phyloP scores from a whole-genome alignment of 2,329 filamentous ascomycete genomes.

The Rutstroemia sydowiana region DNA sequence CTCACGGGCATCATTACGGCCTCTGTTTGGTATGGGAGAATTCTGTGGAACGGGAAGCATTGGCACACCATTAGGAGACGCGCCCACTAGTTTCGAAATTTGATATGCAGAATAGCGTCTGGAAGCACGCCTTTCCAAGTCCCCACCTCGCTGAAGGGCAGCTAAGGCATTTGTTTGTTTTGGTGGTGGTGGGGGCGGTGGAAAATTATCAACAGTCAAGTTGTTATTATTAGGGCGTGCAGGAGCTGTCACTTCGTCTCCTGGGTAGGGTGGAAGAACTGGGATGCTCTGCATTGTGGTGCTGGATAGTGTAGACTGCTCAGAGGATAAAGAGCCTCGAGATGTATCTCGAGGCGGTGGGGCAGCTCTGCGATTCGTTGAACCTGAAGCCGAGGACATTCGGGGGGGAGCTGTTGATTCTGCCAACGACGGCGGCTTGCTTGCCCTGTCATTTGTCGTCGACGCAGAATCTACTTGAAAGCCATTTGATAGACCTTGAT shows the following conservation, averaged over 20 bases:
- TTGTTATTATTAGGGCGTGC: slow-evolving; percentile 36
- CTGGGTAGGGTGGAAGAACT: slow-evolving; percentile 64
- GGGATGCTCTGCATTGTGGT: slow-evolving; percentile 69
- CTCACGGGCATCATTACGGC: slow-evolving; percentile 68
- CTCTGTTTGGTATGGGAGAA: slow-evolving; percentile 76
- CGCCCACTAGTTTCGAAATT: slow-evolving; percentile 86
- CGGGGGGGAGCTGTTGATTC: slow-evolving; percentile 39
- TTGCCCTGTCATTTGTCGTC: slow-evolving; percentile 18
- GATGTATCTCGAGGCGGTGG: slow-evolving; percentile 43
- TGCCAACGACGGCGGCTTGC: slow-evolving; percentile 15
- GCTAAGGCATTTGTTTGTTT: slow-evolving; percentile 82
- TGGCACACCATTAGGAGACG: slow-evolving; percentile 72
- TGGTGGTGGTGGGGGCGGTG: slow-evolving; percentile 71
- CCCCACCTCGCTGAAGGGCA: slow-evolving; percentile 83
- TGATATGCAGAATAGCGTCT: slow-evolving; percentile 94
- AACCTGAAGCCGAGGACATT: slow-evolving; percentile 30
- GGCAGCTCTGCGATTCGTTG: slow-evolving; percentile 18
- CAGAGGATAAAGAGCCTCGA: slow-evolving; percentile 43
- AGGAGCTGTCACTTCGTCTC: slow-evolving; percentile 47
- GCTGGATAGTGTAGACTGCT: slow-evolving; percentile 65
- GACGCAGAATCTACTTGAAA: slow-evolving; percentile 18
- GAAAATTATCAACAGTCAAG: slow-evolving; percentile 51
- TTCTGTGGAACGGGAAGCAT: slow-evolving; percentile 80
- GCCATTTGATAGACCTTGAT: slow-evolving; percentile 40
- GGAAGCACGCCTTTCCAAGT: slow-evolving; percentile 86